Base-by-base conservation (phyloP, 2,329 filamentous ascomycete species). In the Ceratocystis lukuohia region DNA sequence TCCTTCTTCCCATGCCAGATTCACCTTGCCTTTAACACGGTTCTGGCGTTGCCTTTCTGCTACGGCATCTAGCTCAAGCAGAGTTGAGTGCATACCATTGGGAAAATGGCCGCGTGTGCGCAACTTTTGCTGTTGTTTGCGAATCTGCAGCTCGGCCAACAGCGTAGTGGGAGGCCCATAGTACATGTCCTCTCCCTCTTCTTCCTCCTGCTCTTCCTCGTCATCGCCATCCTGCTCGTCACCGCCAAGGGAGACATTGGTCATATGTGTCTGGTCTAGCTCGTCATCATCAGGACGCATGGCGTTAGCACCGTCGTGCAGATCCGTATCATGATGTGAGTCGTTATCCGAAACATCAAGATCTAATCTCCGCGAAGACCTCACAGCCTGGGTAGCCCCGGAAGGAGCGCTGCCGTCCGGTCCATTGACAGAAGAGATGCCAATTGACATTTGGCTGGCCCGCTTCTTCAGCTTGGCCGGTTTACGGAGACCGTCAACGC, bases 51-150 rank as follows among this genome's bases (percentile, higher is more conserved):
- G 89, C 28, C 91, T 82, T 74, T 96, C 89, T 25, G 90, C 89
- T 33, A 96, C 90, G 0, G 91, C 88, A 72, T 99, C 93, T 70
- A 97, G 82, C 73, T 99, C 86, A 0, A 99, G 80, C 3, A 99
- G 80, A 0, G 94, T 99, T 15, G 89, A 89, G 70, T 94, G 90
- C 81, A 96, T 87, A n/a, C 91, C 92, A 65, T 88, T 86, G 22
- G 88, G 87, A 70, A 80, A 80, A 15, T 88, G 88, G 25, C 86
- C 83, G 67, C 74, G 74, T 37, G 87, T 94, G 45, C 94, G 86
- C 69, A 86, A 80, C 74, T 90, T 92, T 71, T 95, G 87, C 71
- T 96, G 89, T 68, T 89, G 86, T 74, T 99, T 97, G 63, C 94
- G 88, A 69, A 96, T 78, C 73, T 96, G 91, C 6, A 99, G 79